phyloP scores from a whole-genome alignment of 2,329 filamentous ascomycete species.

The Ceratocystis cubensis region DNA sequence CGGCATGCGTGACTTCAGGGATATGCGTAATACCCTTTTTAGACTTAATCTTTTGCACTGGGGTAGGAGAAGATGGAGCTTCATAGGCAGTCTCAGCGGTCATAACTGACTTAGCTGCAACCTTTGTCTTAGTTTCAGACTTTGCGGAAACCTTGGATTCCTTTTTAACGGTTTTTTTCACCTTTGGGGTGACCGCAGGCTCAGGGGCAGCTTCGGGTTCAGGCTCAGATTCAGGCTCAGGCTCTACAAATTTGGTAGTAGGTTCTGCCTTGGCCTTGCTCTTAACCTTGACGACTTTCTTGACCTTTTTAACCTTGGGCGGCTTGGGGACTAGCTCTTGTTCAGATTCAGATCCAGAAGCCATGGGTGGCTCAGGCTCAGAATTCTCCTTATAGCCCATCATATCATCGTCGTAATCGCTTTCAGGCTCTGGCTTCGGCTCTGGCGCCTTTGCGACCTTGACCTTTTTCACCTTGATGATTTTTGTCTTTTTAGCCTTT shows the following conservation, averaged over 20 bases:
- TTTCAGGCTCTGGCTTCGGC: slow-evolving; percentile 11
- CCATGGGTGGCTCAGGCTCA: neutral
- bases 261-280: slow-evolving; percentile 22
- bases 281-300: slow-evolving; percentile 20
- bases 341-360: slow-evolving; percentile 10
- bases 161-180: slow-evolving; percentile 11
- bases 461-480: slow-evolving; percentile 7
- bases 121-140: slow-evolving; percentile 12
- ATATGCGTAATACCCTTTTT: neutral
- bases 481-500: slow-evolving; percentile 2
- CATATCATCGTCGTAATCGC: slow-evolving; percentile 4
- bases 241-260: slow-evolving; percentile 20
- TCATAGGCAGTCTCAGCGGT: neutral
- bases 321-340: slow-evolving; percentile 23
- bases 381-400: slow-evolving; percentile 7
- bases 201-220: neutral
- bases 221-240: neutral
- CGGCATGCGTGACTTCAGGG: neutral
- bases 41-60: neutral
- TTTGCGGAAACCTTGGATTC: slow-evolving; percentile 11
- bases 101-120: neutral
- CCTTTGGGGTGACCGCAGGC: slow-evolving; percentile 4
- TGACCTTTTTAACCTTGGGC: slow-evolving; percentile 20
- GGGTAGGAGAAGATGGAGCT: neutral
- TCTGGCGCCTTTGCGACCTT: slow-evolving; percentile 13